Percentiles rank a stretch among this genome's conserved stretches.
Conservation (phyloP, 202 grass and related monocot species). For the Cymbopogon flexuosus region DNA sequence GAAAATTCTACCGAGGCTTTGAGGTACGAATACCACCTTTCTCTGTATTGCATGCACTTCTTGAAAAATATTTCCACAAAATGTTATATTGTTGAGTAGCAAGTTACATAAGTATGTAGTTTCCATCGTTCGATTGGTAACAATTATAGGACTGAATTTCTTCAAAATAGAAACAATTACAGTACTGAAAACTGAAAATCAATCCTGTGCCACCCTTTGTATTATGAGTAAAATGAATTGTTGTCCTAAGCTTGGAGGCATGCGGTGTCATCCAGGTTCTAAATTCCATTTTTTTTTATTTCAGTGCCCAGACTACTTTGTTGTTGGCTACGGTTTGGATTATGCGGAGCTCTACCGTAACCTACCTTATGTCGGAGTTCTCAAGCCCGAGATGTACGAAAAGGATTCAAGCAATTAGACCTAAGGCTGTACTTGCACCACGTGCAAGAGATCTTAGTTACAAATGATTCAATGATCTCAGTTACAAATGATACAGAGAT, state of each 20-base stretch:
- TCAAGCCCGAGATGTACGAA: constrained; percentile 71
- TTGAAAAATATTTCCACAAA: not conserved
- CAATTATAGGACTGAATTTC: not conserved
- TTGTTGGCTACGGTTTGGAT: constrained; percentile 96
- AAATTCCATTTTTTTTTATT: not conserved
- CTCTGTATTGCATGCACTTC: not conserved
- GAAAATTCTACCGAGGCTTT: constrained; percentile 88
- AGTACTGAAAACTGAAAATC: not conserved
- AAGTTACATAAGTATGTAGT: not conserved
- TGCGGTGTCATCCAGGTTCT: not conserved
- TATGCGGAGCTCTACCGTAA: constrained; percentile 85
- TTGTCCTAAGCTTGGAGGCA: not conserved
- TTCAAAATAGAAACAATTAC: not conserved
- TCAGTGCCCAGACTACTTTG: constrained; percentile 90
- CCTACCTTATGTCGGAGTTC: constrained; percentile 77
- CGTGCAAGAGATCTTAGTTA: not conserved
- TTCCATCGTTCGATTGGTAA: not conserved
- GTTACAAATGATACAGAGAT: not conserved
- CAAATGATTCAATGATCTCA: not conserved
- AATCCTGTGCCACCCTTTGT: not conserved
- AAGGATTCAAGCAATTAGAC: constrained; percentile 43
- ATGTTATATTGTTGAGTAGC: not conserved
- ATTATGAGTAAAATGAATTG: not conserved
- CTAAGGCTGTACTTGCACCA: not conserved
- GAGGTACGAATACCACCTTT: constrained; percentile 45